phyloP scores from a whole-genome alignment of 2,329 filamentous ascomycete genomes.

The Catunica adiposa region DNA sequence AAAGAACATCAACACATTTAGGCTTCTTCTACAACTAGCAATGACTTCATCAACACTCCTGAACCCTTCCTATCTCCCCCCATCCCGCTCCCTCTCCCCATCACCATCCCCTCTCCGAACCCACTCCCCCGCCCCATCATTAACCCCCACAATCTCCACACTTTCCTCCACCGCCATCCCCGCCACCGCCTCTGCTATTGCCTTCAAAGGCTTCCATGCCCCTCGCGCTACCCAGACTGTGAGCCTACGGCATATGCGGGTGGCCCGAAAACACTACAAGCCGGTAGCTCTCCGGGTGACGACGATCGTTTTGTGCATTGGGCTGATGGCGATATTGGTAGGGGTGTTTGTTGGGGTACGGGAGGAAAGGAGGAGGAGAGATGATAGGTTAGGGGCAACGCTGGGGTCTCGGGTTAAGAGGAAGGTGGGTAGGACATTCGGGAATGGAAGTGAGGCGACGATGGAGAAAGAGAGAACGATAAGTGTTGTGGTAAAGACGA shows the following conservation, averaged over 20 bases:
- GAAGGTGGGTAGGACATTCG: not conserved
- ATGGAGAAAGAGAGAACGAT: too few relatives aligned
- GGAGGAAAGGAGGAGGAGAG: not conserved
- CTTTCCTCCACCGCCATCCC: not conserved
- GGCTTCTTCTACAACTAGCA: too few relatives aligned
- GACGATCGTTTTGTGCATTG: not conserved
- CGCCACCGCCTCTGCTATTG: not conserved
- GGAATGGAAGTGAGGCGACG: not conserved
- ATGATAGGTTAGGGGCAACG: not conserved
- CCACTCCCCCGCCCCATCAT: too few relatives aligned
- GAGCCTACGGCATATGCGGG: not conserved
- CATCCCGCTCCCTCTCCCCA: not conserved
- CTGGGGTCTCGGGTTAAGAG: slow-evolving; percentile 5
- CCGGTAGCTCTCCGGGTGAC: slow-evolving; percentile 1
- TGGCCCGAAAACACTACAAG: not conserved
- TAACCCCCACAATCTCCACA: not conserved
- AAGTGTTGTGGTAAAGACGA: too few relatives aligned
- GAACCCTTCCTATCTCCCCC: too few relatives aligned
- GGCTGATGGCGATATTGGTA: slow-evolving; percentile 1
- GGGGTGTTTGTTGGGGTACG: slow-evolving; percentile 2
- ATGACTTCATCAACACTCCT: too few relatives aligned
- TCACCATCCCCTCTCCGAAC: not conserved
- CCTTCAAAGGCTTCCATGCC: not conserved
- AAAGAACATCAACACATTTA: too few relatives aligned
- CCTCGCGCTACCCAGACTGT: not conserved